A percentile compares a stretch with the other conserved stretches of the same genome.
phyloP scores from a whole-genome alignment of 2,329 filamentous ascomycete genomes.

The Paradendryphiella salina region DNA sequence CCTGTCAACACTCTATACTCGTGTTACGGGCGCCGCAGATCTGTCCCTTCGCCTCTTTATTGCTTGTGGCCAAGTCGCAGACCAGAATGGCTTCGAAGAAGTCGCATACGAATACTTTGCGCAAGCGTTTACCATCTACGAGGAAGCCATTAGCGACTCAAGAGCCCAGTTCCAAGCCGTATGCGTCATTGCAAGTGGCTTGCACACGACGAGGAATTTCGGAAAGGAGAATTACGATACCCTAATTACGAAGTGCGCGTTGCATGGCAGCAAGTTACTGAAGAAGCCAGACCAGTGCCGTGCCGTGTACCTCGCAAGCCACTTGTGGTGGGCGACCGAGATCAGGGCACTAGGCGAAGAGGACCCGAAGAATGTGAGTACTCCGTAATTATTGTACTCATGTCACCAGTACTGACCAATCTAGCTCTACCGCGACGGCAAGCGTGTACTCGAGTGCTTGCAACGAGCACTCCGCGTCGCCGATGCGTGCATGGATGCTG shows the following conservation, averaged over 20 bases:
- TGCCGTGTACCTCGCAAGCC: constrained; percentile 93
- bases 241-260: constrained; percentile 93
- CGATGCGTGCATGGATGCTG: constrained; percentile 98
- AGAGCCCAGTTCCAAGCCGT: constrained; percentile 98
- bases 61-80: constrained; percentile 87
- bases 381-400: not conserved
- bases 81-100: constrained; percentile 90
- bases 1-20: constrained; percentile 82
- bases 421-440: constrained; percentile 90
- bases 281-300: constrained; percentile 98
- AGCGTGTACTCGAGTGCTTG: constrained; percentile 92
- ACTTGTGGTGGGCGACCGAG: constrained; percentile 96
- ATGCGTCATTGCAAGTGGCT: constrained; percentile 84
- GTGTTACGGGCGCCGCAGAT: constrained; percentile 84
- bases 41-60: constrained; percentile 87
- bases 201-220: constrained; percentile 89
- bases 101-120: constrained; percentile 98
- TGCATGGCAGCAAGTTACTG: constrained; percentile 94
- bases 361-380: constrained; percentile 74
- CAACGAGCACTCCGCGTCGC: constrained; percentile 94
- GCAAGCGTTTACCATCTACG: constrained; percentile 96
- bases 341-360: constrained; percentile 75
- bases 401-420: constrained; percentile 12
- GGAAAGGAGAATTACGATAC: constrained; percentile 98
- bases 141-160: constrained; percentile 93